Conservation (phyloP, 495 filamentous ascomycete genomes). For the Delitschia confertaspora region DNA sequence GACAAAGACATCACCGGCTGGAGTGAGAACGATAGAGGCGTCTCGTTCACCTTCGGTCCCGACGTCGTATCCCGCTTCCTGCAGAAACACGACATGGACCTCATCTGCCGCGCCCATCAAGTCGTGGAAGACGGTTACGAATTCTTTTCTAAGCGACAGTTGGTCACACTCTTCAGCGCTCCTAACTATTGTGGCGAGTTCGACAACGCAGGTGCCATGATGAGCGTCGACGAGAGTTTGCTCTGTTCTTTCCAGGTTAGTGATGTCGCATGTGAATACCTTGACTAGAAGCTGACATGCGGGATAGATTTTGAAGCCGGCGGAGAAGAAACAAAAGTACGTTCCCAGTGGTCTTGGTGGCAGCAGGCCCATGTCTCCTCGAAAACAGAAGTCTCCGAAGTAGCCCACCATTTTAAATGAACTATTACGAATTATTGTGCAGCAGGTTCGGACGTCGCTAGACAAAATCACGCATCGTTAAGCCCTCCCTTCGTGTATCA, state of each 20-base stretch:
- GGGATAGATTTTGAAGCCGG: constrained; percentile 88
- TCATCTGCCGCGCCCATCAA: constrained; percentile 98
- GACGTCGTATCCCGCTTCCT: constrained; percentile 97
- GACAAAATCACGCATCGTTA: constrained; percentile 35
- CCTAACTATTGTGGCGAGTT: constrained; percentile 99
- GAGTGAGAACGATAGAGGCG: constrained; percentile 98
- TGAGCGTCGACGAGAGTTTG: constrained; percentile 99
- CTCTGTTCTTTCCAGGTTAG: constrained; percentile 98
- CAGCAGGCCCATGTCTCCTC: constrained; percentile 78
- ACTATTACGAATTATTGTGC: constrained; percentile 67
- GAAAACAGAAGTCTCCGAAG: constrained; percentile 75
- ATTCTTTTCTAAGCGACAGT: constrained; percentile 97
- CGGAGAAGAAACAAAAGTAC: constrained; percentile 99
- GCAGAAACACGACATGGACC: constrained; percentile 99
- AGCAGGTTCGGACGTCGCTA: constrained; percentile 98
- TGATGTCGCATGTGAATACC: constrained; percentile 14
- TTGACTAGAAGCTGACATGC: constrained; percentile 13
- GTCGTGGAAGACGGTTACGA: constrained; percentile 99
- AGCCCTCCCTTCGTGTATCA: constrained; percentile 16
- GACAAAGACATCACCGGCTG: constrained; percentile 99
- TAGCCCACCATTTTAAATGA: constrained; percentile 46
- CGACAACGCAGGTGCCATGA: constrained; percentile 99
- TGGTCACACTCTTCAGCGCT: constrained; percentile 95
- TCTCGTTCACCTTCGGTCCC: constrained; percentile 98
- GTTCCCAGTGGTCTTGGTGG: constrained; percentile 83